A percentile compares a stretch with the other conserved stretches of the same genome.
Evolutionary conservation across 176 grass and related monocot species (phyloP).

Genomic region (Rhynchospora tenuis): DNA sequence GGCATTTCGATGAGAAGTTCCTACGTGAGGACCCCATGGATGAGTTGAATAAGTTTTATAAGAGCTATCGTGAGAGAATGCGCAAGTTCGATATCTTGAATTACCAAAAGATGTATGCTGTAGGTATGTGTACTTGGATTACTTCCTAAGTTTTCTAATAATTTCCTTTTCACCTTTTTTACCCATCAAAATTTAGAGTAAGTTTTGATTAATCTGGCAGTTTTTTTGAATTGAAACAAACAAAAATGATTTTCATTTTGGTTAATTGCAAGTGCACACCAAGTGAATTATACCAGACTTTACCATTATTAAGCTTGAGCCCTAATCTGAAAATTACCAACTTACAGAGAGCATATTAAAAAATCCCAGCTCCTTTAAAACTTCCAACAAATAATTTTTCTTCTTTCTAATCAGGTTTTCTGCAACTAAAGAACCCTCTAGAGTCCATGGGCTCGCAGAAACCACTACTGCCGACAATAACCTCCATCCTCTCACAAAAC

Average conservation of each 20-base stretch:
- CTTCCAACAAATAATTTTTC: neutral
- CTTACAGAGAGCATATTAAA: neutral
- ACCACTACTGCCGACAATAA: slow-evolving; percentile 45
- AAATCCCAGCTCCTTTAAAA: neutral
- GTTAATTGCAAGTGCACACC: neutral
- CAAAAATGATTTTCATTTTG: neutral
- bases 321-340: neutral
- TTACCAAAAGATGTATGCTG: slow-evolving; percentile 91
- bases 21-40: slow-evolving; percentile 75
- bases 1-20: slow-evolving; percentile 79
- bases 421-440: slow-evolving; percentile 65
- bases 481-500: slow-evolving; percentile 71
- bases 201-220: neutral
- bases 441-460: slow-evolving; percentile 48
- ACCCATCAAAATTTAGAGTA: neutral
- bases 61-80: slow-evolving; percentile 93
- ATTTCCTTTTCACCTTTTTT: slow-evolving; percentile 12
- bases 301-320: neutral
- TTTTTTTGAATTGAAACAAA: neutral
- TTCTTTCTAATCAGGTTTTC: slow-evolving; percentile 48
- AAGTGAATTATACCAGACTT: neutral
- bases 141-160: neutral
- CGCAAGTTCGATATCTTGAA: slow-evolving; percentile 90
- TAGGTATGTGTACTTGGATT: slow-evolving; percentile 47
- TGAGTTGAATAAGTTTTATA: slow-evolving; percentile 93